Base-by-base conservation (phyloP, 2,329 filamentous ascomycete species). In the Emydomyces testavorans region DNA sequence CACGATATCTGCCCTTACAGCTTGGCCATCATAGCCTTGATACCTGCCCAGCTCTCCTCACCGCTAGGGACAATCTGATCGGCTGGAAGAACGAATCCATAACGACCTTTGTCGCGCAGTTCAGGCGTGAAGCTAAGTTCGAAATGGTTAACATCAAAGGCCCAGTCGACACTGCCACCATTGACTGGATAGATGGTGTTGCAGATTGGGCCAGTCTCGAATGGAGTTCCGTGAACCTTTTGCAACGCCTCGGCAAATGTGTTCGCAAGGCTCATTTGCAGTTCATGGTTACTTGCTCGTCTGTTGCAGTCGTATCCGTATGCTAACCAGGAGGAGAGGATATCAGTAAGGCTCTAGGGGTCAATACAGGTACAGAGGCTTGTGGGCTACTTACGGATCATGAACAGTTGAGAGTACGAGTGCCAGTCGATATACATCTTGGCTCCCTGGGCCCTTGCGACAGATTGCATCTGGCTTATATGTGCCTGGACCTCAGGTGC, bases 341-440 rank as follows among this genome's bases (percentile, higher is more conserved):
- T 15, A 20, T 49, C 23, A 49, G 29, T 7, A 32, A 2, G 21
- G 2, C 8, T 18, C 21, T n/a, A 11, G 15, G 8, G 8, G 2
- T 16, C 18, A 15, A 2, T 10, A 31, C 6, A 28, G 21, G 5
- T 6, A 28, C 20, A 23, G 18, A 42, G n/a, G n/a, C n/a, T n/a
- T 37, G 7, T 11, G 21, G 10, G 34, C 23, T 21, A 44, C 53
- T 53, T 56, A 57, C 56, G 53, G 1, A 69, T 73, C 15, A 72
- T 69, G 48, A 77, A 70, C 50, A 81, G 66, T 54, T 82, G 78
- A 7, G 71, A 73, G 62, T 80, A 83, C 0, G 76, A 72, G 63
- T 83, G 80, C 58, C 75, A 77, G 61, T 83, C 80, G 53, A 83
- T 75, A 62, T 75, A 83, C 2, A 80, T 67, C 55, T 76, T 73